Evolutionary conservation across 2,329 filamentous ascomycete genomes (phyloP).

Genomic region (Colletotrichum destructivum): DNA sequence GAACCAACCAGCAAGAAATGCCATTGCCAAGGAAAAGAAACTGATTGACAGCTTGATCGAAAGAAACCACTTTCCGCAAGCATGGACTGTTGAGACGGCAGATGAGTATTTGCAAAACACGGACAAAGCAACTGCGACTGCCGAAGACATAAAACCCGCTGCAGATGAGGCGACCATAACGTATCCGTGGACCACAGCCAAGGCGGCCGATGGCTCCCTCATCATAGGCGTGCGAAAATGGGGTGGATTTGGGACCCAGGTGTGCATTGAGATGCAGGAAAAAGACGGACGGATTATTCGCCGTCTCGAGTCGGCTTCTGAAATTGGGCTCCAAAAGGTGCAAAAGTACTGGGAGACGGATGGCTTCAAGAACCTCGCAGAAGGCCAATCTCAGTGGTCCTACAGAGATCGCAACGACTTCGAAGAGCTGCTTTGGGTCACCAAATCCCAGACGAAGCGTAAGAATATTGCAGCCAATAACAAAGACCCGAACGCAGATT

Average conservation of each 20-base stretch:
- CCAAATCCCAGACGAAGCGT: conserved; percentile 24
- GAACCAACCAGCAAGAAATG: background rate
- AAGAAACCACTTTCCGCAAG: background rate
- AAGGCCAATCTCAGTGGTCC: conserved; percentile 6
- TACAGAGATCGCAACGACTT: conserved; percentile 9
- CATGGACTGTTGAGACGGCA: background rate
- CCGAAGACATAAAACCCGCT: background rate
- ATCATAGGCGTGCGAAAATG: conserved; percentile 4
- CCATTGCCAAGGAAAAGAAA: background rate
- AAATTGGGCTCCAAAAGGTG: background rate
- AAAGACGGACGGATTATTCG: background rate
- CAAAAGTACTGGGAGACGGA: background rate
- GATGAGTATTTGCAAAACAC: background rate
- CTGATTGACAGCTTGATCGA: background rate
- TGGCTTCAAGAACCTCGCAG: background rate
- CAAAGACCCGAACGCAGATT: conserved; percentile 29
- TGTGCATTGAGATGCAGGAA: background rate
- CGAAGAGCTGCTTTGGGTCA: conserved; percentile 35
- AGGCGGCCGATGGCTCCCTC: conserved; percentile 6
- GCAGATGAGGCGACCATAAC: background rate
- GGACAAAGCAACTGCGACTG: background rate
- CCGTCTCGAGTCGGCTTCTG: background rate
- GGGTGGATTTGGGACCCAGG: background rate
- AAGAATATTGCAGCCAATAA: conserved; percentile 23
- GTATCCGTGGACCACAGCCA: background rate